Conservation (phyloP, 768 basidiomycete species). For the Gloeophyllum trabeum region DNA sequence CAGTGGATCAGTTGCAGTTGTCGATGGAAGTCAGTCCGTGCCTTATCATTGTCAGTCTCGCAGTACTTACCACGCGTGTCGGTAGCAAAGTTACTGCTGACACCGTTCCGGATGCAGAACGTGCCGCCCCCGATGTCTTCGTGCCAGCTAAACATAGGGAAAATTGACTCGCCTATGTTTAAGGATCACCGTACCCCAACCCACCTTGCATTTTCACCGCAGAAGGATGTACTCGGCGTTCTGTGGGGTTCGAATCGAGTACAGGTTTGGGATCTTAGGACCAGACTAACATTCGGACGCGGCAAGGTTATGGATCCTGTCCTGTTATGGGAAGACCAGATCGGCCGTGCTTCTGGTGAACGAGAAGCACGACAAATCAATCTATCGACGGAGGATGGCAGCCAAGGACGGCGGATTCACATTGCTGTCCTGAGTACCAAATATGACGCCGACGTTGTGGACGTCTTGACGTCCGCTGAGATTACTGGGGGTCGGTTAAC, state of each 20-base stretch:
- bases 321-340: conserved; percentile 20
- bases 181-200: conserved; percentile 46
- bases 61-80: neutral
- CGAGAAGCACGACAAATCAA: too few relatives aligned
- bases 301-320: conserved; percentile 53
- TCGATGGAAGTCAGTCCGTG: conserved; percentile 70
- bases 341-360: conserved; percentile 1
- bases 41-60: neutral
- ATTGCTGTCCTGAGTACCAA: too few relatives aligned
- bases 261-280: conserved; percentile 61
- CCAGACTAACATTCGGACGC: too few relatives aligned
- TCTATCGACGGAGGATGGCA: too few relatives aligned
- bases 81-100: conserved; percentile 66
- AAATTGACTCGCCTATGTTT: conserved; percentile 20
- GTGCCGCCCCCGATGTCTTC: conserved; percentile 98
- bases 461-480: too few relatives aligned
- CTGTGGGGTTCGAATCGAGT: conserved; percentile 64
- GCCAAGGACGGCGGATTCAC: too few relatives aligned
- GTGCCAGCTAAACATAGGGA: conserved; percentile 24
- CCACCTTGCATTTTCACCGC: conserved; percentile 51
- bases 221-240: conserved; percentile 45
- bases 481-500: too few relatives aligned
- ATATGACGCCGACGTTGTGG: too few relatives aligned
- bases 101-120: conserved; percentile 89
- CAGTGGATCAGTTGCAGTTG: conserved; percentile 78